A percentile compares a stretch with the other conserved stretches of the same genome.
These are phyloP conservation scores for Mariannaea elegans DNA, from an alignment of 2,329 filamentous ascomycete genomes.

Conservation along the genomic window DNA sequence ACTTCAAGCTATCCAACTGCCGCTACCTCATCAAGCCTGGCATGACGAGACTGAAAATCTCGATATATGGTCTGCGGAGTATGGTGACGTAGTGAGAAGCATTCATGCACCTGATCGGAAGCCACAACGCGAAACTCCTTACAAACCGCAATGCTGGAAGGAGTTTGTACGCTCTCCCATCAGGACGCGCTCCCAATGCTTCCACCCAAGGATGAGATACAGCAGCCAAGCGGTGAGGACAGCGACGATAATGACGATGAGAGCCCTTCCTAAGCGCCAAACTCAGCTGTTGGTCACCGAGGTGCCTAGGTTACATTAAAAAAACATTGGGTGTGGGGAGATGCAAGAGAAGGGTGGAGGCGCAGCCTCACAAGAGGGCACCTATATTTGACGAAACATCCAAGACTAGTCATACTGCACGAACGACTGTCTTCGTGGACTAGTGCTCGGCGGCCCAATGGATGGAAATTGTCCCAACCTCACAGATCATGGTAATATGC, in stretches of 20 bases:
- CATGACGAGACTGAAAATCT: too few relatives aligned
- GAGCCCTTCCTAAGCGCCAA: slow-evolving; percentile 8
- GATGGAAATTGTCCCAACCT: slow-evolving; percentile 43
- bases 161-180: slow-evolving; percentile 44
- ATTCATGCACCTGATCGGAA: too few relatives aligned
- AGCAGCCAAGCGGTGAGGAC: slow-evolving; percentile 11
- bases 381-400: not conserved
- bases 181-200: slow-evolving; percentile 34
- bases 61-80: too few relatives aligned
- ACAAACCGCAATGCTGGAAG: slow-evolving; percentile 42
- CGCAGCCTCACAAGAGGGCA: not conserved
- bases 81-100: too few relatives aligned
- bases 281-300: not conserved
- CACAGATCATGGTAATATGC: slow-evolving; percentile 7
- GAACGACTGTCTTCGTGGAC: slow-evolving; percentile 38
- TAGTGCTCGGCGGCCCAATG: slow-evolving; percentile 31
- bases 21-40: too few relatives aligned
- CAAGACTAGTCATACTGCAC: slow-evolving; percentile 16
- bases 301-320: not conserved
- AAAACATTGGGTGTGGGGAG: not conserved
- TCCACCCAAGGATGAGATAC: not conserved
- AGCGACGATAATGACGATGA: slow-evolving; percentile 16
- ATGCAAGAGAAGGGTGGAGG: not conserved
- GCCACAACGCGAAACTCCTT: slow-evolving; percentile 28
- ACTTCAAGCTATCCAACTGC: too few relatives aligned